Evolutionary conservation across 2,329 filamentous ascomycete genomes (phyloP).

Genomic region (Pseudocercospora fuligena): DNA sequence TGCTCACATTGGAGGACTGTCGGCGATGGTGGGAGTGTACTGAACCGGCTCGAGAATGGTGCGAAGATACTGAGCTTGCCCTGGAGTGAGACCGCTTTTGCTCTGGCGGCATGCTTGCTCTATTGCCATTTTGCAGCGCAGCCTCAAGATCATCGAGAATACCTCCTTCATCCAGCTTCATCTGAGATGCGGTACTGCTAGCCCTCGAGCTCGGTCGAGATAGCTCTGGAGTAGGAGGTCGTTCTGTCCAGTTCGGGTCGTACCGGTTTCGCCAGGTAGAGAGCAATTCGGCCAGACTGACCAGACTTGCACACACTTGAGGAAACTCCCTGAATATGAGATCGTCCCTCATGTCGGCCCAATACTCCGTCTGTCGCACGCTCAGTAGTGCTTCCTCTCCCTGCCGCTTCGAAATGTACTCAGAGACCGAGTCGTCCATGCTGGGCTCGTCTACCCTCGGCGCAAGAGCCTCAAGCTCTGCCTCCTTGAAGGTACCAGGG

Average conservation of each 20-base stretch:
- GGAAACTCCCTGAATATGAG: constrained; percentile 56
- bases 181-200: constrained; percentile 10
- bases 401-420: constrained; percentile 53
- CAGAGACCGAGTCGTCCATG: constrained; percentile 54
- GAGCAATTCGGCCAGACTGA: constrained; percentile 48
- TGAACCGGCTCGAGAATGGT: constrained; percentile 36
- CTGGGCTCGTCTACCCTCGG: constrained; percentile 43
- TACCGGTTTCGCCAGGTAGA: constrained; percentile 33
- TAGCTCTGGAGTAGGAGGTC: constrained; percentile 24
- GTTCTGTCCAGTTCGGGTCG: constrained; percentile 29
- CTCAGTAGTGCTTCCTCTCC: constrained; percentile 52
- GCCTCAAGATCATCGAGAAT: constrained; percentile 37
- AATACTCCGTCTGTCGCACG: constrained; percentile 56
- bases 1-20: constrained; percentile 26
- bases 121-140: constrained; percentile 35
- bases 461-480: constrained; percentile 49
- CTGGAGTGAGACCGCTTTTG: constrained; percentile 16
- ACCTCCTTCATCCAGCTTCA: constrained; percentile 10
- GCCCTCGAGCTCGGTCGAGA: constrained; percentile 25
- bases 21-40: constrained; percentile 32
- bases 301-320: constrained; percentile 46
- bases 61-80: constrained; percentile 19
- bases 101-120: constrained; percentile 9
- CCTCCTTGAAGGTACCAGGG: constrained; percentile 50
- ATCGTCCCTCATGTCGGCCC: constrained; percentile 56